phyloP scores from a whole-genome alignment of 345 rosid species.

The Geranium brycei region DNA sequence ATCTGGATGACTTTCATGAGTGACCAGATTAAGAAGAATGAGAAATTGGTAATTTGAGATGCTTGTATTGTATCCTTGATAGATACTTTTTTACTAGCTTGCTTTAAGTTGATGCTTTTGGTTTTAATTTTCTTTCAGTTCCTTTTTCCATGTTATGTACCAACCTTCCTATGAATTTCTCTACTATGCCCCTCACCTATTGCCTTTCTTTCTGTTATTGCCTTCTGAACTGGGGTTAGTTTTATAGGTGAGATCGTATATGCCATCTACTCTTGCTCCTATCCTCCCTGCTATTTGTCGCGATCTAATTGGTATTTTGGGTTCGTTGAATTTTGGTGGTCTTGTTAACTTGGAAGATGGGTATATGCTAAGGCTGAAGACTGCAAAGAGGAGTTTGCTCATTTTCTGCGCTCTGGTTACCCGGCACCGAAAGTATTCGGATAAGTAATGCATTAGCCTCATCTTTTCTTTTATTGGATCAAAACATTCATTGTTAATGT shows the following conservation, averaged over 20 bases:
- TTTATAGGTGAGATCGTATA: conserved; percentile 62
- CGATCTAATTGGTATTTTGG: conserved; percentile 46
- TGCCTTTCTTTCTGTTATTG: conserved; percentile 9
- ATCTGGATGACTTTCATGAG: no score
- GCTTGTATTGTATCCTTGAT: neutral
- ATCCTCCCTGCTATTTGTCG: conserved; percentile 41
- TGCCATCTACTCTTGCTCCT: conserved; percentile 63
- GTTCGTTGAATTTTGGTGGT: conserved; percentile 44
- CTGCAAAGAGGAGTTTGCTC: conserved; percentile 70
- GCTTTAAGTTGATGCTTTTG: neutral
- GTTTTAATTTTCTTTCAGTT: neutral
- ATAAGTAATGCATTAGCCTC: conserved; percentile 36
- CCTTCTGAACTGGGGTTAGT: conserved; percentile 20
- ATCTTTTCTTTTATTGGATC: neutral
- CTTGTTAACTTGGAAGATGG: conserved; percentile 28
- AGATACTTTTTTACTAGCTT: no score
- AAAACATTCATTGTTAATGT: neutral
- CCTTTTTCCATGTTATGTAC: neutral
- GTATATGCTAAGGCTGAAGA: conserved; percentile 38
- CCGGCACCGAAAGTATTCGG: conserved; percentile 71
- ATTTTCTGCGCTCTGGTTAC: conserved; percentile 59
- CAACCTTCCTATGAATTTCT: neutral
- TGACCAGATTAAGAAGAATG: no score
- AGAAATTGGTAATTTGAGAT: neutral
- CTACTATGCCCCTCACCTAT: conserved; percentile 5